These are phyloP conservation scores for Apiotrichum akiyoshidainum DNA, from an alignment of 1,284 basidiomycete genomes.

Conservation along the genomic window DNA sequence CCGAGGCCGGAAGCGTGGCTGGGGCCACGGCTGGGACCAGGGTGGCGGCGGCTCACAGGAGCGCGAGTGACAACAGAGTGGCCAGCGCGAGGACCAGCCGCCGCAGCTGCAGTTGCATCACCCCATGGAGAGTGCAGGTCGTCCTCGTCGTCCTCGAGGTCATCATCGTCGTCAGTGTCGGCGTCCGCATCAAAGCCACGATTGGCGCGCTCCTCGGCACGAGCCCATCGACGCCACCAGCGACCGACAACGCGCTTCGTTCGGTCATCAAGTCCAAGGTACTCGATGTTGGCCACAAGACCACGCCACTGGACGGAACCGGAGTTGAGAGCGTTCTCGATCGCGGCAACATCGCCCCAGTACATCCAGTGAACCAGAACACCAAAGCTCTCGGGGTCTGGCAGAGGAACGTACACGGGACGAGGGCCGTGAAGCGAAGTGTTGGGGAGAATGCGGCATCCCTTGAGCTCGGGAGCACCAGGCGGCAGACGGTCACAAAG, in stretches of 20 bases:
- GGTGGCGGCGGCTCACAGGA: neutral
- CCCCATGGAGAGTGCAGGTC: constrained; percentile 2
- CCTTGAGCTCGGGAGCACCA: constrained; percentile 14
- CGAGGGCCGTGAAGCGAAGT: constrained; percentile 11
- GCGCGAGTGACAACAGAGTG: neutral
- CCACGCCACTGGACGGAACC: constrained; percentile 48
- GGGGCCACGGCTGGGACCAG: neutral
- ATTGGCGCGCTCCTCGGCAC: constrained; percentile 19
- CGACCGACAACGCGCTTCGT: constrained; percentile 44
- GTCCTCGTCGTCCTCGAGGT: constrained; percentile 4
- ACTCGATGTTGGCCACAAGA: constrained; percentile 48
- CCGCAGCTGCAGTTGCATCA: neutral
- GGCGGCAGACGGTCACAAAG: constrained; percentile 22
- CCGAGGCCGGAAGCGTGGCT: neutral
- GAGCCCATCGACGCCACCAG: constrained; percentile 50
- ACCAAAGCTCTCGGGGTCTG: constrained; percentile 46
- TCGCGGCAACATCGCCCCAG: constrained; percentile 40
- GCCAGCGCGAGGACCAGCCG: neutral
- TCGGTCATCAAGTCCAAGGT: constrained; percentile 43
- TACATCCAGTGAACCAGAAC: constrained; percentile 50
- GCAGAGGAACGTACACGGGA: constrained; percentile 43
- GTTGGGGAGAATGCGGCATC: constrained; percentile 12
- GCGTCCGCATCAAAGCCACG: constrained; percentile 3
- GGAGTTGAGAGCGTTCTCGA: constrained; percentile 39
- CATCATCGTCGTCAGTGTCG: constrained; percentile 8